Conservation (phyloP, 2,329 filamentous ascomycete species). For the Dactylonectria macrodidyma region DNA sequence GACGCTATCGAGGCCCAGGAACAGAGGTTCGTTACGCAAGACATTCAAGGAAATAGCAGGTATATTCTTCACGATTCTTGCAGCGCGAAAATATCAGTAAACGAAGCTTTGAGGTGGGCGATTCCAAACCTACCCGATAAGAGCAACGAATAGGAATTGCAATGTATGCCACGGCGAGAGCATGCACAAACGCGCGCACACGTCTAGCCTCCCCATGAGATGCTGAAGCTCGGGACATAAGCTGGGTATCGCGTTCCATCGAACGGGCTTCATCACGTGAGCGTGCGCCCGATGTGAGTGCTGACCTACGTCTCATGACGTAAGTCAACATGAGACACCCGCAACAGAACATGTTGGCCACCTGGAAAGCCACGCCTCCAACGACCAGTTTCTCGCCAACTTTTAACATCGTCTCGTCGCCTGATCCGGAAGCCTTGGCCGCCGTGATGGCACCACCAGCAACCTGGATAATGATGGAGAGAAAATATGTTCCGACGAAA, state of each 20-base stretch:
- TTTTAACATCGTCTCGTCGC: conserved; percentile 19
- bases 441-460: conserved; percentile 38
- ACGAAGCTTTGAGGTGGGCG: fast-evolving
- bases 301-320: conserved; percentile 25
- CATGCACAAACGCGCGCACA: conserved; percentile 32
- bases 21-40: conserved; percentile 36
- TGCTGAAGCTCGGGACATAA: conserved; percentile 32
- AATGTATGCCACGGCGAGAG: conserved; percentile 30
- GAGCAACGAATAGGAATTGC: conserved; percentile 38
- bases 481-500: conserved; percentile 63
- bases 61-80: conserved; percentile 36
- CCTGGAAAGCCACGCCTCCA: conserved; percentile 46
- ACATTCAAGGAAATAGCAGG: conserved; percentile 28
- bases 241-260: conserved; percentile 13
- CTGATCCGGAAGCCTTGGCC: conserved; percentile 28
- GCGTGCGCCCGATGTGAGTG: conserved; percentile 15
- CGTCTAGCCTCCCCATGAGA: conserved; percentile 29
- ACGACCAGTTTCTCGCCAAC: conserved; percentile 40
- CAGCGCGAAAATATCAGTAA: not conserved
- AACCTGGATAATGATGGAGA: conserved; percentile 53
- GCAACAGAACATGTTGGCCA: conserved; percentile 47
- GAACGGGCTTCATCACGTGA: not conserved
- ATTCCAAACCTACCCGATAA: conserved; percentile 31
- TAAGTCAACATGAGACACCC: conserved; percentile 37
- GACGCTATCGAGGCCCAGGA: conserved; percentile 33